A percentile compares a stretch with the other conserved stretches of the same genome.
Conservation (phyloP, 345 rosid genomes). For the Gossypium mustelinum region DNA sequence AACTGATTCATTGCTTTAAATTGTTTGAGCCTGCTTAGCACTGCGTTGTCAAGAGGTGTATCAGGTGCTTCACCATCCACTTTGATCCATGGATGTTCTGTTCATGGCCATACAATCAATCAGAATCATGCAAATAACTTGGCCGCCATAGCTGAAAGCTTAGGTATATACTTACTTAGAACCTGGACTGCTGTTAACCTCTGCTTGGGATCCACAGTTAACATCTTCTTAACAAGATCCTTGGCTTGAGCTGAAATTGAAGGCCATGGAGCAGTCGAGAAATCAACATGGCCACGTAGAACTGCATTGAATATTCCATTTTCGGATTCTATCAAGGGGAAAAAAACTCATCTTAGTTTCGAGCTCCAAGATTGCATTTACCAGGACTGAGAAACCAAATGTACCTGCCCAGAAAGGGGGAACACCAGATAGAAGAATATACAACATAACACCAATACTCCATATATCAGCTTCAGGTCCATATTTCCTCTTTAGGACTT, state of each 20-base stretch:
- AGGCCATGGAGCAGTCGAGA: conserved; percentile 93
- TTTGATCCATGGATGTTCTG: conserved; percentile 76
- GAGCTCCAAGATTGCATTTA: not conserved
- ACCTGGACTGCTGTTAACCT: conserved; percentile 86
- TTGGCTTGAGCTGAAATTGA: conserved; percentile 78
- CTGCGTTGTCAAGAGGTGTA: conserved; percentile 77
- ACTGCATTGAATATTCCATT: conserved; percentile 92
- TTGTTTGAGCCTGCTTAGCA: conserved; percentile 65
- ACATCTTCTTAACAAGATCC: conserved; percentile 90
- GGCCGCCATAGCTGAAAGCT: not conserved
- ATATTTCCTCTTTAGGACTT: conserved; percentile 80
- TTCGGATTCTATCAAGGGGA: conserved; percentile 58
- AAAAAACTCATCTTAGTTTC: not conserved
- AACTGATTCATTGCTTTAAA: conserved; percentile 75
- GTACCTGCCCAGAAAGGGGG: conserved; percentile 98
- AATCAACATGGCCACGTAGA: conserved; percentile 70
- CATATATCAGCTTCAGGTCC: conserved; percentile 96
- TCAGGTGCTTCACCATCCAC: conserved; percentile 86
- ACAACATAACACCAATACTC: conserved; percentile 93
- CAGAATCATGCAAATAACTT: not conserved
- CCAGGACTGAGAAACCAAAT: no score
- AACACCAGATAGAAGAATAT: conserved; percentile 85
- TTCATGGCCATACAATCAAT: not conserved
- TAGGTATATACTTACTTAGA: conserved; percentile 44
- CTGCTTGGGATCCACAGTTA: conserved; percentile 83